Base-by-base conservation (phyloP, 805 yeast genomes). In the Ogataea corticis region DNA sequence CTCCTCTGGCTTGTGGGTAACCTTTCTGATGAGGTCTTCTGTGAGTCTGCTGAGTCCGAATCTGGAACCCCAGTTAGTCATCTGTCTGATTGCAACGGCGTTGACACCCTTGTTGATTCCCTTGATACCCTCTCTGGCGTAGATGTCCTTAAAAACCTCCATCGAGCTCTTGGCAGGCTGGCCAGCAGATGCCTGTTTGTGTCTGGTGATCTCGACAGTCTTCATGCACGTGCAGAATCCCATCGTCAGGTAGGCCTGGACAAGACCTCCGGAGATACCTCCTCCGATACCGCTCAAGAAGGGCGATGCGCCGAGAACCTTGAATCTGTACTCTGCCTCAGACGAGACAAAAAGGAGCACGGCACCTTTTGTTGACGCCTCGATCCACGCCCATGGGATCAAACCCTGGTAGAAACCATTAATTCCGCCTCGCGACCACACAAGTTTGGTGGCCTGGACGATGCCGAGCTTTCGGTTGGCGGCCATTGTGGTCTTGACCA, bases 331-430 rank as follows among this genome's bases (percentile, higher is more conserved):
- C 69, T 94, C 98, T 42, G 90, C 87, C 65, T 94, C 98, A 37
- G 95, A 82, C 37, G 96, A 85, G 28, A 90, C 97, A 59, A 94
- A 94, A 56, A 94, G 75, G 45, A 94, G 74, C 7, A 91, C 96
- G 4, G 98, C 97, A 66, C 99, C 99, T 68, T 94, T 94, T 30
- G 99, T 94, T n/a, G 96, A 87, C 9, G 97, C 99, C 69, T 92
- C 99, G 57, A 94, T 87, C 97, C 98, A 91, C 6, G 98, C 99
- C 99, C 99, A 94, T 38, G 99, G 99, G 54, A 92, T 91, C 63
- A 94, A 76, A 27, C 99, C 99, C 68, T 94, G 99, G 70, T 91
- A 94, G 71, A 91, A 94, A 0, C 98, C 99, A 23, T 79, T 63
- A 14, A 85, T 59, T 42, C 99, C 99, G 54, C 99, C 99, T 61